Conservation (phyloP, 2,329 filamentous ascomycete genomes). For the Allantophomopsis cytisporea region DNA sequence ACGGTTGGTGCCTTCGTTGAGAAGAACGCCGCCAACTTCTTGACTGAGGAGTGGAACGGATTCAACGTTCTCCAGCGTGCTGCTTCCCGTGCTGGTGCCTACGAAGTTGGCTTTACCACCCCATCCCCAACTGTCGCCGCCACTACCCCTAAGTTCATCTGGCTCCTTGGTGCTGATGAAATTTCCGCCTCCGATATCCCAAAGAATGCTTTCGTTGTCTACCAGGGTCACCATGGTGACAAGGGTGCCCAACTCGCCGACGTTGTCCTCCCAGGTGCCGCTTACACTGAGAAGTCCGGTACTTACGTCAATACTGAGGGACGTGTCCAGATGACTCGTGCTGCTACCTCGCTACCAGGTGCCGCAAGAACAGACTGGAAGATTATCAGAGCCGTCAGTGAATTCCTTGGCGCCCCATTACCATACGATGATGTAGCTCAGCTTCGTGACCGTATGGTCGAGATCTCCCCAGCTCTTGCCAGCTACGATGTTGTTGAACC, state of each 20-base stretch:
- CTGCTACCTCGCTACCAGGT: conserved; percentile 77
- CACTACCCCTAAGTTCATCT: conserved; percentile 87
- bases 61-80: conserved; percentile 94
- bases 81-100: conserved; percentile 84
- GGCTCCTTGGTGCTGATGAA: conserved; percentile 93
- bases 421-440: conserved; percentile 88
- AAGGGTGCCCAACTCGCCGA: conserved; percentile 85
- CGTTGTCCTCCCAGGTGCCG: conserved; percentile 82
- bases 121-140: conserved; percentile 70
- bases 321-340: conserved; percentile 84
- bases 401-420: conserved; percentile 77
- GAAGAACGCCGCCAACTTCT: conserved; percentile 82
- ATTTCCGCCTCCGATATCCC: conserved; percentile 75
- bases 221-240: conserved; percentile 97
- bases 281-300: conserved; percentile 92
- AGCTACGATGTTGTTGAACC: conserved; percentile 87
- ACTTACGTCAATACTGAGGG: conserved; percentile 98
- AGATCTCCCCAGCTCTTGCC: conserved; percentile 82
- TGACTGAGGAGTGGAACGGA: conserved; percentile 85
- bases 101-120: conserved; percentile 87
- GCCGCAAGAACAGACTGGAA: conserved; percentile 96
- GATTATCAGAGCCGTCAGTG: conserved; percentile 85
- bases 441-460: conserved; percentile 84
- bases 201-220: conserved; percentile 91
- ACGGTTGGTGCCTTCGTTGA: conserved; percentile 81